Evolutionary conservation across 257 asterid genomes (phyloP), one percentile per base, ranked within the genome.

Genomic region (Nicotiana knightiana): DNA sequence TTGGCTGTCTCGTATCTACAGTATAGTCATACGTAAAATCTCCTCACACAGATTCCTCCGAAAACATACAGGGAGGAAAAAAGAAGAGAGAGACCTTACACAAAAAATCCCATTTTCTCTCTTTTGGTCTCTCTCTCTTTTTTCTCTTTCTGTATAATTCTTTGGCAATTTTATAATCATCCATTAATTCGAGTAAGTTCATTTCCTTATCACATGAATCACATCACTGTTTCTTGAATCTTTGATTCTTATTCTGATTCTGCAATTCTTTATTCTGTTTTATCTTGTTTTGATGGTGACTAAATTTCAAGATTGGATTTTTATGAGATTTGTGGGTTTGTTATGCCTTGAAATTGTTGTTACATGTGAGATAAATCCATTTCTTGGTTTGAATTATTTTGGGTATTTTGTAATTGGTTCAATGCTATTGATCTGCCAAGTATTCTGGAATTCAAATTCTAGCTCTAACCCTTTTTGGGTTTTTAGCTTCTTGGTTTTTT

Each of bases 251-350:
- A 43, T 43, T 43, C 58, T 9, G 9, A 37, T 70, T 70, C 58
- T 73, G 37, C 37, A 16, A 6, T 4, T 18, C 18, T 58, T 58
- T 18, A 7, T 6, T 17, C 18, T 55, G 16, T 15, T 55, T 5
- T 0, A 2, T 9, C n/a, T 43, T 4, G 63, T 75, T 51, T 51
- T 75, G 26, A 51, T 4, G 62, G 16, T 75, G 4, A 55, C 30
- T 28, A 7, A n/a, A 4, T 75, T 75, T 75, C 46, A 75, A 75
- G 80, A 75, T 75, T 75, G 80, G 48, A 75, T 75, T 75, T 51
- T 75, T 51, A 16, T 75, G 28, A 51, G 28, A 11, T 73, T 73
- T 48, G 4, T 73, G 62, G 80, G 53, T 75, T 51, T 75, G 0
- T 75, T 51, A 35, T 75, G 43, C 30, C 6, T 75, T 24, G 79